Evolutionary conservation across 257 asterid species (phyloP), one percentile per base, ranked within the genome.

Genomic region (Fraxinus quadrangulata): DNA sequence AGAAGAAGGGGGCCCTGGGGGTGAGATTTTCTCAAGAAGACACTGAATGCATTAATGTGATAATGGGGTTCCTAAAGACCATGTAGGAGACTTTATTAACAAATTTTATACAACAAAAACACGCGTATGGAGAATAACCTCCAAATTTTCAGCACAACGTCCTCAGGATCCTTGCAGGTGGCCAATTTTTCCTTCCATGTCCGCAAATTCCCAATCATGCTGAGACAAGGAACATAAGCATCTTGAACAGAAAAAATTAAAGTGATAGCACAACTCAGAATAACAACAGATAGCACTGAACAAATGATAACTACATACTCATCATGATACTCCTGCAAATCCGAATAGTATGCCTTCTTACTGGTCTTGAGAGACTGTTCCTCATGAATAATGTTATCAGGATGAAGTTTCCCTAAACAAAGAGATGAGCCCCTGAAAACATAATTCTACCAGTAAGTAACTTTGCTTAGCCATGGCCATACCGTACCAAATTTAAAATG

Each of bases 381-480:
- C 70, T 70, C 80, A 4, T 61, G 83, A 84, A 93, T 83, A 75
- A 93, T 81, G 74, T 81, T 81, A 81, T 93, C 99, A 21, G 99
- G 99, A 83, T 93, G 97, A 80, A 88, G 89, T 84, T 90, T 82
- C 74, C 96, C 97, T 72, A 80, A 83, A 85, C 98, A 93, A 47
- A 95, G 84, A 80, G 91, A 85, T 82, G 90, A 81, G 78, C 97
- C 91, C 99, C 99, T 95, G 87, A 76, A 84, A 80, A 80, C 75
- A 81, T 76, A 28, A 73, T 65, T 9, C 68, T 12, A 72, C 71
- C 59, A 76, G 70, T 78, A 75, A 80, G 71, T 73, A 74, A 77
- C 74, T 75, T 74, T 74, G 81, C 77, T 69, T 77, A 82, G 34
- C 19, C 51, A 67, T 56, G 77, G 74, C 21, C 78, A 61, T 45